Evolutionary conservation across 495 filamentous ascomycete species (phyloP).

Genomic region (Hyaloscypha bicolor): DNA sequence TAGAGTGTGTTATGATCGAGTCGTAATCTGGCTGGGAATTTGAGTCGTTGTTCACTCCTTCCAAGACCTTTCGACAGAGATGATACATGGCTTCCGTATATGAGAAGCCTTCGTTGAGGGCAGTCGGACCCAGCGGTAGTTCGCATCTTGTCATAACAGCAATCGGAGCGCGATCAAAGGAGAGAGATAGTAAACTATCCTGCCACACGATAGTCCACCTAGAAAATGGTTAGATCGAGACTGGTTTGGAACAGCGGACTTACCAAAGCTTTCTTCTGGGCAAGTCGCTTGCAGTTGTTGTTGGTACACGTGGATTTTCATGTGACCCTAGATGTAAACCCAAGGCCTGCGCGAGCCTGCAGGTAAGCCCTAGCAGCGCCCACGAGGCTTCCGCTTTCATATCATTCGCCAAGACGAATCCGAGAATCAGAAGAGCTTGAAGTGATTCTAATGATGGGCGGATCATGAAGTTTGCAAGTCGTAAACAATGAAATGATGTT

Average conservation of each 20-base stretch:
- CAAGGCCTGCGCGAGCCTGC: slow-evolving; percentile 56
- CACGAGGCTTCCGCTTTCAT: slow-evolving; percentile 63
- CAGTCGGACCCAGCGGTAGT: slow-evolving; percentile 42
- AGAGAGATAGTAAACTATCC: slow-evolving; percentile 55
- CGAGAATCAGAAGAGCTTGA: slow-evolving; percentile 54
- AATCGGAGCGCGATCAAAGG: slow-evolving; percentile 52
- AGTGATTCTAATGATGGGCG: slow-evolving; percentile 60
- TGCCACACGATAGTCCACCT: slow-evolving; percentile 63
- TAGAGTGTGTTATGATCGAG: slow-evolving; percentile 50
- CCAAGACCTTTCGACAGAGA: slow-evolving; percentile 52
- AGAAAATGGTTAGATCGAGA: slow-evolving; percentile 1
- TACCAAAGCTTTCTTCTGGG: slow-evolving; percentile 44
- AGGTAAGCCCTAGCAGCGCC: slow-evolving; percentile 57
- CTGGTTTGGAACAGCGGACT: background rate
- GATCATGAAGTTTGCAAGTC: slow-evolving; percentile 53
- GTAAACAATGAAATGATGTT: slow-evolving; percentile 57
- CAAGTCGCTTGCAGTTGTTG: slow-evolving; percentile 24
- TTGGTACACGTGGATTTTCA: slow-evolving; percentile 33
- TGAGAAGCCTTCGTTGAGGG: slow-evolving; percentile 43
- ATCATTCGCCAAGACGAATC: slow-evolving; percentile 58
- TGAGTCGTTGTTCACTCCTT: slow-evolving; percentile 54
- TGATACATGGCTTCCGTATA: slow-evolving; percentile 60
- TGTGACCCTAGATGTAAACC: slow-evolving; percentile 49
- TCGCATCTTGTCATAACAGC: slow-evolving; percentile 27
- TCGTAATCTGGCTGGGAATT: slow-evolving; percentile 45